A percentile compares a stretch with the other conserved stretches of the same genome.
Conservation (phyloP, 1,284 basidiomycete species). For the Puccinia polysora region DNA sequence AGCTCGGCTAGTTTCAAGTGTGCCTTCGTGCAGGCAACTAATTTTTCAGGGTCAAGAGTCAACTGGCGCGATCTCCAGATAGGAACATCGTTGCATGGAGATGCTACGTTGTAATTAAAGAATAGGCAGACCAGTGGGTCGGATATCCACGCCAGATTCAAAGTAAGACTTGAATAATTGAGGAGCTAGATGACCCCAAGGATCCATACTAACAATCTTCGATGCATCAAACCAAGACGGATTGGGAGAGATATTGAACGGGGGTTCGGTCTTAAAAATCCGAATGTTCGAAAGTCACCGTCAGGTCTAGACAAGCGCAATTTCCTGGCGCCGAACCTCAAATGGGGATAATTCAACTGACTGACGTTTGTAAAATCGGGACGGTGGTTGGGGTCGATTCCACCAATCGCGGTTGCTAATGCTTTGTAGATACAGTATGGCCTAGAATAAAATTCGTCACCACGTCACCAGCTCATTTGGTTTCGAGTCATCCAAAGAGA, state of each 20-base stretch:
- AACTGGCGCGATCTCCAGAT: constrained; percentile 71
- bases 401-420: constrained; percentile 82
- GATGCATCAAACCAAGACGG: no score
- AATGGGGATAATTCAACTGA: background rate
- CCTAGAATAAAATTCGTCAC: background rate
- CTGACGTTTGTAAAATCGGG: constrained; percentile 49
- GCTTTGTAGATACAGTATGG: constrained; percentile 93
- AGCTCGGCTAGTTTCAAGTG: constrained; percentile 85
- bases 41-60: constrained; percentile 61
- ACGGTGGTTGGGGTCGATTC: constrained; percentile 66
- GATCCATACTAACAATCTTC: no score
- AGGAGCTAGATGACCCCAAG: no score
- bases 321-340: background rate
- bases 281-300: no score
- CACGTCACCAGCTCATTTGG: background rate
- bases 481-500: no score
- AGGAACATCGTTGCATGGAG: no score
- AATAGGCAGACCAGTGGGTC: no score
- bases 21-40: constrained; percentile 78
- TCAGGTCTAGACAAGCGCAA: background rate
- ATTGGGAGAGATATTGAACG: no score
- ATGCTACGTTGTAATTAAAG: no score
- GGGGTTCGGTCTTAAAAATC: no score
- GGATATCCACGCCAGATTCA: no score
- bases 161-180: no score